phyloP scores from a whole-genome alignment of 306 rosid species.

The Vigna unguiculata region DNA sequence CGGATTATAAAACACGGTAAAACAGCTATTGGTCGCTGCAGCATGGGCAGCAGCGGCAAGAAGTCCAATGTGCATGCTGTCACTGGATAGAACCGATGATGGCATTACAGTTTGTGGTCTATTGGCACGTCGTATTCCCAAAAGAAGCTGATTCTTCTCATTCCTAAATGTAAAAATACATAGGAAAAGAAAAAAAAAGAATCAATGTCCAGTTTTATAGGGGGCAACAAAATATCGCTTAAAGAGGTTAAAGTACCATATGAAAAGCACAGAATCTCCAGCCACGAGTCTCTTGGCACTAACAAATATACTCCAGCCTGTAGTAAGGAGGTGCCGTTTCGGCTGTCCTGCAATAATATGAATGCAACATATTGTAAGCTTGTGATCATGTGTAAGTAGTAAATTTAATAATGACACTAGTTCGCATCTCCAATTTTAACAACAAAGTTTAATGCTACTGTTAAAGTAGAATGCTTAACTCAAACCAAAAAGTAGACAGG shows the following conservation, averaged over 20 bases:
- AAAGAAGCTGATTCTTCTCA: conserved; percentile 90
- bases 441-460: conserved; percentile 15
- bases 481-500: conserved; percentile 25
- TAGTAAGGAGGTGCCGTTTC: conserved; percentile 93
- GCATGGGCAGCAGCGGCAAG: conserved; percentile 99
- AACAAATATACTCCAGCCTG: conserved; percentile 97
- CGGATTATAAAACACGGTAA: conserved; percentile 89
- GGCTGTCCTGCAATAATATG: conserved; percentile 83
- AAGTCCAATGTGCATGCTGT: conserved; percentile 97
- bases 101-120: conserved; percentile 96
- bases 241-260: conserved; percentile 63
- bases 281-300: conserved; percentile 96
- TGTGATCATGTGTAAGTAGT: not conserved
- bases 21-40: conserved; percentile 90
- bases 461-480: conserved; percentile 11
- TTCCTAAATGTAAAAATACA: conserved; percentile 60
- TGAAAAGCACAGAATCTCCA: conserved; percentile 95
- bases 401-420: not conserved
- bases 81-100: conserved; percentile 89
- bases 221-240: not conserved
- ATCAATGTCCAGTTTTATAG: conserved; percentile 15
- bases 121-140: conserved; percentile 89
- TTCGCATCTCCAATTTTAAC: not conserved
- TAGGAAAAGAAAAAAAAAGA: conserved; percentile 26
- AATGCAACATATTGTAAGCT: conserved; percentile 14